Base-by-base conservation (phyloP, 805 yeast genomes). In the Candida coquimbonensis region DNA sequence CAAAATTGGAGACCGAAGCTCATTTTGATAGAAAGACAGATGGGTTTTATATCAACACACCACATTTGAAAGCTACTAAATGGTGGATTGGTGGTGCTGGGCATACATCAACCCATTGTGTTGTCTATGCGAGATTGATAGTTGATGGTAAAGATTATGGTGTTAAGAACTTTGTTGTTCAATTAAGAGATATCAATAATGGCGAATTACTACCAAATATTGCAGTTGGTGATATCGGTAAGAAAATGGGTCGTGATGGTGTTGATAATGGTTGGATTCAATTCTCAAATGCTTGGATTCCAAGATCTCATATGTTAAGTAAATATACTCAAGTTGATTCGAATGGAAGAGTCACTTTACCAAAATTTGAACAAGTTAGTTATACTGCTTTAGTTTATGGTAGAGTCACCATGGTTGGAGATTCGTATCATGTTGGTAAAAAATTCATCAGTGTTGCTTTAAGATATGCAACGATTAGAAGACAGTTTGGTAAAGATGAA, bases 41-140 rank as follows among this genome's bases (percentile, higher is more conserved):
- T 56, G 79, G 80, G 53, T 86, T 89, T 57, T 61, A 75, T 45
- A 80, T 89, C 54, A 77, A 86, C 61, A 89, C 97, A 14, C 97
- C 97, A 2, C 86, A 89, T 60, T 64, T 86, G 47, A 90, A 93
- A 36, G 96, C 97, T 36, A 89, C 96, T 27, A 89, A 89, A 66
- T 89, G 97, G 96, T 89, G 97, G 97, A 89, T 89, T 56, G 97
- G 97, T 38, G 97, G 97, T 58, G 96, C 96, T 37, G 96, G 96
- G 9, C 95, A 87, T 65, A 82, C 95, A 21, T 88, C 96, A 9
- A 87, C 90, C 31, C 96, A 90, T 67, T 72, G 87, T 25, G 79
- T 83, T 17, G 84, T 80, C 29, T 90, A 82, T 63, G 96, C 96
- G 9, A 74, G 96, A 50, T 73, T 90, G 50, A 77, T 86, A 45